These are phyloP conservation scores for Colletotrichum theobromicola DNA, from an alignment of 2,329 filamentous ascomycete species.

Conservation along the genomic window DNA sequence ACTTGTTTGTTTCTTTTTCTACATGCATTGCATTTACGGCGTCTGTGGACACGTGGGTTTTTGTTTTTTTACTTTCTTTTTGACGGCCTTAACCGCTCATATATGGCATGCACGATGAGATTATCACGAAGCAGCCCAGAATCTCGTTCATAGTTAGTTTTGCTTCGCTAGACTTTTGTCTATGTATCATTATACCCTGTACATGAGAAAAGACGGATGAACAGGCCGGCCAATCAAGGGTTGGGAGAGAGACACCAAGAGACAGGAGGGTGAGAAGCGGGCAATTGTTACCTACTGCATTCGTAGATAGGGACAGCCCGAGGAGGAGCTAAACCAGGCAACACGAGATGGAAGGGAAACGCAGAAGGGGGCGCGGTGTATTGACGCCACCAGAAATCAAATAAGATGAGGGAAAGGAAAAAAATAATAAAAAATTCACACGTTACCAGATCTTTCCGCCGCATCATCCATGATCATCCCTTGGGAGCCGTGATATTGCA, in stretches of 20 bases:
- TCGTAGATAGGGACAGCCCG: background rate
- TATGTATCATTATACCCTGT: constrained; percentile 20
- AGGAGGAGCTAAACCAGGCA: background rate
- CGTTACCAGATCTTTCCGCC: background rate
- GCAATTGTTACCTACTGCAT: background rate
- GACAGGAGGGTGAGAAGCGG: background rate
- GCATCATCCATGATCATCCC: background rate
- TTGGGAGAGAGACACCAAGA: background rate
- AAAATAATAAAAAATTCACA: too few species aligned
- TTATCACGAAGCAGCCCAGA: background rate
- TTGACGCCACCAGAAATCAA: background rate
- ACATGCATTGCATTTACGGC: constrained; percentile 11
- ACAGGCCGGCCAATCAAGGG: background rate
- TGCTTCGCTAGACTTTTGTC: background rate
- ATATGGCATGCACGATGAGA: background rate
- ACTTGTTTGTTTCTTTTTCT: background rate
- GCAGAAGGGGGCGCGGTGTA: background rate
- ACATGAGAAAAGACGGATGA: constrained; percentile 12
- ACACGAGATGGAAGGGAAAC: background rate
- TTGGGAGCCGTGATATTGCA: background rate
- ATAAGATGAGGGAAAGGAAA: background rate
- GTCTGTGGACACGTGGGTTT: background rate
- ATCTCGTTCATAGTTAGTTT: background rate
- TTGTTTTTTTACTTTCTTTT: background rate
- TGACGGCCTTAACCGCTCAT: background rate